Evolutionary conservation across 2,329 filamentous ascomycete genomes (phyloP), one percentile per base, ranked within the genome.

Genomic region (Epichloe typhina): DNA sequence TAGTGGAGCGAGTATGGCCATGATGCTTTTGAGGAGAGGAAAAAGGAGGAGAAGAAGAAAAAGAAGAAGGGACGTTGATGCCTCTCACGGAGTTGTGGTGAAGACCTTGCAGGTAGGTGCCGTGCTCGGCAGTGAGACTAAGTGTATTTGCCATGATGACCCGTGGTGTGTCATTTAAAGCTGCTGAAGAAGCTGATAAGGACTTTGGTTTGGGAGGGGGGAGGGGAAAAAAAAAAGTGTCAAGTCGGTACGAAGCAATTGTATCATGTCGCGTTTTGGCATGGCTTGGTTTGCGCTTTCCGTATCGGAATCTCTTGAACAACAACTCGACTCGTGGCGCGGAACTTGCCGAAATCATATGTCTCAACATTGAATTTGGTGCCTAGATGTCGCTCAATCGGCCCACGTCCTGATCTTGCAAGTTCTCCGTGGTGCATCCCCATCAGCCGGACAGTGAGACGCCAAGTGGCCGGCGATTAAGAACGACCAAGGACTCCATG

Each of bases 71-170:
- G 13, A 46, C 37, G 6, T 15, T 21, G 38, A 19, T 31, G 44
- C 23, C 19, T 33, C 39, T 43, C 21, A 33, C 8, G 8, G 50
- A 40, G 41, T 48, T 48, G 11, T 36, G 38, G 19, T 51, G 50
- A 38, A 51, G 13, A 19, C 40, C 17, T 47, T 46, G 47, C 41
- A 49, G 17, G 35, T 49, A 46, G 26, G 41, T 39, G 37, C 40
- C 42, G 35, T 40, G 51, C 31, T 46, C 17, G 33, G 17, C 5
- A 13, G 43, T 23, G 17, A 44, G 47, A 46, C 31, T 47, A 50
- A 50, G 47, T 46, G 47, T 43, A 47, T 42, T 46, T 23, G 51
- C 43, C 51, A 52, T 52, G 47, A 40, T 44, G 47, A 42, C 17
- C 17, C 21, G 23, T 47, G 33, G 48, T 49, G 40, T 4, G 41